phyloP scores from a whole-genome alignment of 306 rosid species.

The Medicago arabica region DNA sequence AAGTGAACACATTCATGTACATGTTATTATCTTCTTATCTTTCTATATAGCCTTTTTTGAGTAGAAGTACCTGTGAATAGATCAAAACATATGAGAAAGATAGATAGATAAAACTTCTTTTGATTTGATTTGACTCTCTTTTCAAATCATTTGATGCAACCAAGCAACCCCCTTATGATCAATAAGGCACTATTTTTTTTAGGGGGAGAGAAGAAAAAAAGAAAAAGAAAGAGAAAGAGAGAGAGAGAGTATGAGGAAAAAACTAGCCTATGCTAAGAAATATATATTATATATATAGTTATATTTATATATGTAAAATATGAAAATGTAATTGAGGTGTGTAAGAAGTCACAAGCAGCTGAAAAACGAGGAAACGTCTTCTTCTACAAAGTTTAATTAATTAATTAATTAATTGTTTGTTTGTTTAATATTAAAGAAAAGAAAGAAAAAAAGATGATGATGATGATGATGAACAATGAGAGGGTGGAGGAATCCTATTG shows the following conservation, averaged over 20 bases:
- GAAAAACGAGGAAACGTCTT: conserved; percentile 89
- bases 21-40: conserved; percentile 19
- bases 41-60: conserved; percentile 41
- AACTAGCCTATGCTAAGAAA: conserved; percentile 41
- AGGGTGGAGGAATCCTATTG: conserved; percentile 65
- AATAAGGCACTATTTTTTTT: conserved; percentile 37
- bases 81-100: conserved; percentile 50
- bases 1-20: conserved; percentile 19
- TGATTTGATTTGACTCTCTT: conserved; percentile 73
- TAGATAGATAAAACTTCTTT: conserved; percentile 36
- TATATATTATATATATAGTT: conserved; percentile 1
- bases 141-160: conserved; percentile 64
- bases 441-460: no score
- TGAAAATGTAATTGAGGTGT: conserved; percentile 44
- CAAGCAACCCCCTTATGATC: conserved; percentile 56
- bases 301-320: neutral
- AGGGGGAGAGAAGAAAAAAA: neutral
- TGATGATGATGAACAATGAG: conserved; percentile 52
- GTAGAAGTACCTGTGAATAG: conserved; percentile 70
- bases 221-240: neutral
- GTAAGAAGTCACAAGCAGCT: conserved; percentile 68
- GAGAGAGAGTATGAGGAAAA: conserved; percentile 7
- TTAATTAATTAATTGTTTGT: neutral
- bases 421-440: neutral
- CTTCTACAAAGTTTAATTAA: conserved; percentile 59